These are phyloP conservation scores for Paratrypanosoma confusum DNA, from an alignment of 208 protist species.

Conservation along the genomic window DNA sequence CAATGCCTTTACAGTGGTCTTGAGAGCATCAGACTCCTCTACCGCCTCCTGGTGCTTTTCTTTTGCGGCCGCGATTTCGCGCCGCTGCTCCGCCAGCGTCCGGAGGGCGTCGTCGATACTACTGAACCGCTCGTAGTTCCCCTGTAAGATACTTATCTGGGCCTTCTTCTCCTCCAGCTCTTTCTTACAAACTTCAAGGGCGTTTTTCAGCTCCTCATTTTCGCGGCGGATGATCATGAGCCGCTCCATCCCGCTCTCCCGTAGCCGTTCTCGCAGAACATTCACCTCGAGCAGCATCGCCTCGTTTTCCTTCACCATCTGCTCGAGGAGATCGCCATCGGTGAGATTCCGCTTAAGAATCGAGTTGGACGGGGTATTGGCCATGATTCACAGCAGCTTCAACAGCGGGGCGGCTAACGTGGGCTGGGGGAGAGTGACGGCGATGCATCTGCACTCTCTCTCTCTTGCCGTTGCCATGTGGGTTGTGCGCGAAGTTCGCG, in stretches of 20 bases:
- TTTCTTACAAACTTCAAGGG: constrained; percentile 11
- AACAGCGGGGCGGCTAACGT: too few species aligned
- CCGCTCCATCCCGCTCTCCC: constrained; percentile 12
- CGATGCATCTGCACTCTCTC: too few species aligned
- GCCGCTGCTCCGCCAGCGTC: constrained; percentile 18
- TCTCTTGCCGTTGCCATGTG: too few species aligned
- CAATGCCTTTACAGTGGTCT: too few species aligned
- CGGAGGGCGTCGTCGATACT: constrained; percentile 30
- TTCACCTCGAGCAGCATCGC: constrained; percentile 37
- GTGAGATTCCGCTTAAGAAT: constrained; percentile 15
- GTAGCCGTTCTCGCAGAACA: constrained; percentile 8
- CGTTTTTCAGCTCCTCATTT: constrained; percentile 16
- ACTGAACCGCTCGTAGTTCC: constrained; percentile 25
- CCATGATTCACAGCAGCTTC: too few species aligned
- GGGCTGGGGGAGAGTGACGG: too few species aligned
- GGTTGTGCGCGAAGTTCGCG: too few species aligned
- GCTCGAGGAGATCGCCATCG: constrained; percentile 12
- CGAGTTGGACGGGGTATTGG: constrained; percentile 20
- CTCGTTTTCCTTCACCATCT: constrained; percentile 56
- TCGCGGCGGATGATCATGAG: constrained; percentile 5
- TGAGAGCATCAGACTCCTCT: too few species aligned
- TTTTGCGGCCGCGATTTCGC: constrained; percentile 21
- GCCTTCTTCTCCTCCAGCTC: constrained; percentile 36
- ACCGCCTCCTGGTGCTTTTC: too few species aligned
- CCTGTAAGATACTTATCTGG: constrained; percentile 23